Conservation (phyloP, 2,329 filamentous ascomycete genomes). For the Drechslerella dactyloides region DNA sequence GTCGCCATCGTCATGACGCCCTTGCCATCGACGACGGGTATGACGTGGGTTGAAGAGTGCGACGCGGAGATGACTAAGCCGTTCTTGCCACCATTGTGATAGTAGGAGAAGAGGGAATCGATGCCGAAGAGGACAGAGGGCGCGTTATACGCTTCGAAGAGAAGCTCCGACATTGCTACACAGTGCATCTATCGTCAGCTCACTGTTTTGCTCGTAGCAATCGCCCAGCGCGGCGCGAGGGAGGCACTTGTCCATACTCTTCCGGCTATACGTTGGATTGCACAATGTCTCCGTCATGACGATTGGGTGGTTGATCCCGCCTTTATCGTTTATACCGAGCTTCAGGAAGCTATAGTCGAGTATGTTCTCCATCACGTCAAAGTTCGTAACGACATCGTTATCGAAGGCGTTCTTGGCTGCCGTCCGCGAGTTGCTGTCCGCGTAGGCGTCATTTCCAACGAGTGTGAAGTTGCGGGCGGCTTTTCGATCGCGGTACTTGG, state of each 20-base stretch:
- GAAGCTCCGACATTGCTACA: conserved; percentile 90
- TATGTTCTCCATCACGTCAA: conserved; percentile 95
- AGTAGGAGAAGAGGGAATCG: conserved; percentile 94
- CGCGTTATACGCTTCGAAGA: conserved; percentile 94
- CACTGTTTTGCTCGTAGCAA: neutral
- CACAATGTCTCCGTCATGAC: conserved; percentile 96
- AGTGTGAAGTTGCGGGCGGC: conserved; percentile 90
- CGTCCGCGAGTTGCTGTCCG: conserved; percentile 88
- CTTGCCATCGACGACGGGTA: conserved; percentile 87
- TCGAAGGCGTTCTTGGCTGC: conserved; percentile 93
- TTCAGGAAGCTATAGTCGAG: conserved; percentile 95
- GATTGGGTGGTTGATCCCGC: conserved; percentile 80
- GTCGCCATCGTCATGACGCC: conserved; percentile 84
- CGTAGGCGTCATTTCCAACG: conserved; percentile 88
- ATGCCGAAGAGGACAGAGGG: conserved; percentile 92
- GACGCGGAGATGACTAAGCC: conserved; percentile 91
- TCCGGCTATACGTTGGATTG: conserved; percentile 85
- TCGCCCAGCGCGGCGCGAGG: neutral
- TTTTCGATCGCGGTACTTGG: conserved; percentile 94
- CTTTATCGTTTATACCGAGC: conserved; percentile 78
- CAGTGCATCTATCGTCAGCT: conserved; percentile 48
- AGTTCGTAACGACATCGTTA: conserved; percentile 91
- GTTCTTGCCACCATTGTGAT: conserved; percentile 84
- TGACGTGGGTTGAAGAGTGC: conserved; percentile 91
- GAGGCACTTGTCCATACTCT: conserved; percentile 67